These are phyloP conservation scores for Cladosporium cucumerinum DNA, from an alignment of 2,329 filamentous ascomycete genomes.

Conservation along the genomic window DNA sequence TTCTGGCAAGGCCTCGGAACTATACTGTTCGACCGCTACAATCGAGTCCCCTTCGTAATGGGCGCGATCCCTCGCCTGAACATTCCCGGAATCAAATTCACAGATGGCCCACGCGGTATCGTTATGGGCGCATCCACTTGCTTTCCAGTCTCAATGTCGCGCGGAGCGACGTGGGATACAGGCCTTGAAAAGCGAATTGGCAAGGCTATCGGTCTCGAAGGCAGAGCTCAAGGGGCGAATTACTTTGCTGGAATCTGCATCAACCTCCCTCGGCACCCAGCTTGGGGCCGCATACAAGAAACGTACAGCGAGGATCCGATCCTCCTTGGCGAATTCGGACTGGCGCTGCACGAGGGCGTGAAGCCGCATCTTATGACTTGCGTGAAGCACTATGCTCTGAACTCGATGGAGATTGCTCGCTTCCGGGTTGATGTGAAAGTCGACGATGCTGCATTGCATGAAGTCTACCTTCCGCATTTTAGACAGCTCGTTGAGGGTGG, in stretches of 20 bases:
- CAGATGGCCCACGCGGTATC: conserved; percentile 29
- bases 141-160: conserved; percentile 24
- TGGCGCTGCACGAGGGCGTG: conserved; percentile 26
- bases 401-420: conserved; percentile 33
- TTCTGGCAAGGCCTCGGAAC: conserved; percentile 18
- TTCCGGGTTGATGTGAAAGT: conserved; percentile 29
- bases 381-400: conserved; percentile 33
- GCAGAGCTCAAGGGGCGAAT: conserved; percentile 30
- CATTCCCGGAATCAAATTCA: conserved; percentile 24
- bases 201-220: conserved; percentile 28
- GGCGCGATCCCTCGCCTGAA: conserved; percentile 12
- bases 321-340: conserved; percentile 27
- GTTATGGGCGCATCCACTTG: conserved; percentile 19
- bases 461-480: conserved; percentile 28
- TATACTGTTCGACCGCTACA: conserved; percentile 19
- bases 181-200: conserved; percentile 27
- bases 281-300: conserved; percentile 28
- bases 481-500: conserved; percentile 16
- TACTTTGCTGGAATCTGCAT: conserved; percentile 30
- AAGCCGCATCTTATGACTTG: conserved; percentile 30
- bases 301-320: conserved; percentile 29
- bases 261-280: conserved; percentile 29
- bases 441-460: conserved; percentile 28
- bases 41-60: conserved; percentile 14
- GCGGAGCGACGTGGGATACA: conserved; percentile 30